Base-by-base conservation (phyloP, 2,329 filamentous ascomycete genomes). In the Pyrenophora teres region DNA sequence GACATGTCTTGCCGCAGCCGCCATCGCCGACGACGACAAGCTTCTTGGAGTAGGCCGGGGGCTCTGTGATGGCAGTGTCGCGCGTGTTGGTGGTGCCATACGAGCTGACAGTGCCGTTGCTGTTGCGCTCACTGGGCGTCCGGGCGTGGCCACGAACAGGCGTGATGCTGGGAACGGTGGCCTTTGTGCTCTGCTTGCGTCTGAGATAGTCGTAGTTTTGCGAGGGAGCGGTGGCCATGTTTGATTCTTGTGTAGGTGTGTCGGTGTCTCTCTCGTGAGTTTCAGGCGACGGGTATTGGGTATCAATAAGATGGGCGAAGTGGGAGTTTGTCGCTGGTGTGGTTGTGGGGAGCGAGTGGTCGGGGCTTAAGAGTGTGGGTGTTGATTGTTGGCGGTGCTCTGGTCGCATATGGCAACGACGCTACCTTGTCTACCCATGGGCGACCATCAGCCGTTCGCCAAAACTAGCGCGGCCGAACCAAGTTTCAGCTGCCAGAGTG, bases 21-120 rank as follows among this genome's bases (percentile, higher is more conserved):
- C 94, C 94, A 75, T 99, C 94, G 57, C 94, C 94, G 39, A 99
- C 94, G 44, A 99, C 94, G 38, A 99, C 94, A 72, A 99, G 94
- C 83, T 99, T 99, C 82, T 99, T 99, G 63, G 93, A 97, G 78
- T 94, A 97, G 50, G 90, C 85, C 3, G 93, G 92, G 19, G 89
- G 90, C 72, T 96, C 91, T 42, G 93, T 97, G 76, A 93, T 84
- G 74, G 90, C 87, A 46, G 93, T 97, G 74, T 92, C 87, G 69
- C 87, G 83, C 65, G 86, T 88, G 54, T 87, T 87, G 57, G 83
- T 82, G 76, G 89, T 93, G 77, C 87, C 87, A 73, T 86, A 87
- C 61, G 91, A 96, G 82, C 89, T 93, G 74, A 92, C 88, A 58
- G 90, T 96, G 71, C 91, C 91, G 76, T 96, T 90, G 79, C 91